Evolutionary conservation across 371 early-diverging fungal species (phyloP).

Genomic region (Mortierella sp.): DNA sequence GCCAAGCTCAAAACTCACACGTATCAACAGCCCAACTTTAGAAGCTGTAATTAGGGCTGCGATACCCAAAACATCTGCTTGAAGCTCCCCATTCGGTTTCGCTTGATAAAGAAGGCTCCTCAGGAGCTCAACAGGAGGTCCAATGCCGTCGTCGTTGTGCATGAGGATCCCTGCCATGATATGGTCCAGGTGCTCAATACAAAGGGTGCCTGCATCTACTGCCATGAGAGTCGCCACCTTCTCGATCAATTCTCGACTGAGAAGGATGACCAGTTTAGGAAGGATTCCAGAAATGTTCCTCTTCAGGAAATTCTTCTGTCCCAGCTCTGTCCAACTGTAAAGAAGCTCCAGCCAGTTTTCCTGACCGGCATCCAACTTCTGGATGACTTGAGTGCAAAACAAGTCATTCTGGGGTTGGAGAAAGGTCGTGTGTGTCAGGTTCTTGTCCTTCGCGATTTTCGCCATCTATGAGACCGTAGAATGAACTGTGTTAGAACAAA

Average conservation of each 20-base stretch:
- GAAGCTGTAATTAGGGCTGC: slow-evolving; percentile 30
- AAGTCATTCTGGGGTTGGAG: slow-evolving; percentile 31
- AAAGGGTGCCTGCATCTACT: slow-evolving; percentile 20
- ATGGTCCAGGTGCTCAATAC: slow-evolving; percentile 34
- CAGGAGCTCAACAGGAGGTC: slow-evolving; percentile 26
- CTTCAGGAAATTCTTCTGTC: slow-evolving; percentile 21
- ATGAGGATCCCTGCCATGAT: slow-evolving; percentile 40
- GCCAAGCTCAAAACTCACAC: slow-evolving; percentile 36
- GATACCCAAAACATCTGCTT: slow-evolving; percentile 11
- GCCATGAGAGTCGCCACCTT: slow-evolving; percentile 26
- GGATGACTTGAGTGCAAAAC: slow-evolving; percentile 25
- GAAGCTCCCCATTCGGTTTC: slow-evolving; percentile 14
- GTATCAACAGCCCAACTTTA: slow-evolving; percentile 24
- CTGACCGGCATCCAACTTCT: slow-evolving; percentile 23
- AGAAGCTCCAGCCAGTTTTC: slow-evolving; percentile 33
- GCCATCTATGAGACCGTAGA: slow-evolving; percentile 11
- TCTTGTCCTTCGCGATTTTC: slow-evolving; percentile 27
- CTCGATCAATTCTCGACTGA: slow-evolving; percentile 22
- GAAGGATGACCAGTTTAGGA: slow-evolving; percentile 31
- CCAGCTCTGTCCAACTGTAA: slow-evolving; percentile 29
- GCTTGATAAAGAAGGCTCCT: slow-evolving; percentile 20
- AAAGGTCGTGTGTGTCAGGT: slow-evolving; percentile 18
- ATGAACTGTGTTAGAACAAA: not conserved
- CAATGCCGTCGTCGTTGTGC: slow-evolving; percentile 20
- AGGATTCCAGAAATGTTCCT: slow-evolving; percentile 21